These are phyloP conservation scores for Diaporthe velutina DNA, from an alignment of 2,329 filamentous ascomycete species.

Conservation along the genomic window DNA sequence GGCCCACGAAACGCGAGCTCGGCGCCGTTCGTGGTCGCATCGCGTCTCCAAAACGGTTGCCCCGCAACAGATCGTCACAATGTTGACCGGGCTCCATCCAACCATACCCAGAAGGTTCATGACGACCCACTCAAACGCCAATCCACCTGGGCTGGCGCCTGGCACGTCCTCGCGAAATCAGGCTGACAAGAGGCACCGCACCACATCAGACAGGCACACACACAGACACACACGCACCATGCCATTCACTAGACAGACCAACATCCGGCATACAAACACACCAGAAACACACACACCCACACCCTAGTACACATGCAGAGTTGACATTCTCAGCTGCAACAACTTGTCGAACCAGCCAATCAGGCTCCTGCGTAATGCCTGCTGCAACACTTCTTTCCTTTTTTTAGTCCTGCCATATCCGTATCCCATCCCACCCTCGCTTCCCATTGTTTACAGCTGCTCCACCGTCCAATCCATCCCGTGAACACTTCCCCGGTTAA, in stretches of 20 bases:
- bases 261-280: not conserved
- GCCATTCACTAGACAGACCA: not conserved
- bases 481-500: not conserved
- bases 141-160: constrained; percentile 9
- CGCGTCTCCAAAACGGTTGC: constrained; percentile 30
- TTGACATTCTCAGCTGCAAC: constrained; percentile 32
- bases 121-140: not conserved
- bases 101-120: not conserved
- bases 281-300: not conserved
- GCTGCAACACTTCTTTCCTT: constrained; percentile 19
- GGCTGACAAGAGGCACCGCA: constrained; percentile 18
- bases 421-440: constrained; percentile 16
- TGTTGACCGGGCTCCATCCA: constrained; percentile 26
- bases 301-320: constrained; percentile 22
- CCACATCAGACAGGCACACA: not conserved
- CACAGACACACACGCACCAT: not conserved
- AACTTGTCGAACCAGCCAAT: constrained; percentile 14
- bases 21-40: constrained; percentile 19
- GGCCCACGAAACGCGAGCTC: constrained; percentile 18
- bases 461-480: constrained; percentile 28
- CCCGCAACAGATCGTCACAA: constrained; percentile 27
- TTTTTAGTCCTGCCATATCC: constrained; percentile 24
- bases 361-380: constrained; percentile 12
- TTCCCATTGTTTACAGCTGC: constrained; percentile 29
- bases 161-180: constrained; percentile 29